Evolutionary conservation across 1,284 basidiomycete species (phyloP).

Genomic region (Cerrena zonata): DNA sequence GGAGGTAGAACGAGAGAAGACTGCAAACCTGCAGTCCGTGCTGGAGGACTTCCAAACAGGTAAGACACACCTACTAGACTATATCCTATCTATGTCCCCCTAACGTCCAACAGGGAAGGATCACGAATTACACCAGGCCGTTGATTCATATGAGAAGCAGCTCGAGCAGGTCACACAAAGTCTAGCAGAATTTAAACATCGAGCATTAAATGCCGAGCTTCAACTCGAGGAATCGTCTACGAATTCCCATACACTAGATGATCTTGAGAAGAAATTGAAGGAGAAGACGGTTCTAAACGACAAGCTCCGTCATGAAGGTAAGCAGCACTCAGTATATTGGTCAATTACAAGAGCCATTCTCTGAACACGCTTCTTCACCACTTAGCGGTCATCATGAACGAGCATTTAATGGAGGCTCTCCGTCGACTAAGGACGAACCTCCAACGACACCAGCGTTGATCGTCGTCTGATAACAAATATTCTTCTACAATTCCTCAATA

Average conservation of each 20-base stretch:
- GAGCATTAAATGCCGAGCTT: slow-evolving; percentile 81
- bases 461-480: slow-evolving; percentile 92
- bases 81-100: slow-evolving; percentile 7
- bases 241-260: slow-evolving; percentile 59
- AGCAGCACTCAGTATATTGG: too few relatives aligned
- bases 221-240: slow-evolving; percentile 70
- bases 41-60: slow-evolving; percentile 91
- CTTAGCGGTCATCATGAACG: slow-evolving; percentile 89
- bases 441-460: slow-evolving; percentile 87
- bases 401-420: slow-evolving; percentile 96
- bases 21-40: slow-evolving; percentile 83
- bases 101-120: slow-evolving; percentile 52
- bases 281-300: slow-evolving; percentile 90
- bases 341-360: too few relatives aligned
- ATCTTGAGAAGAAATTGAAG: slow-evolving; percentile 84
- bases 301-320: slow-evolving; percentile 92
- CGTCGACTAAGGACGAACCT: slow-evolving; percentile 81
- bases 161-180: slow-evolving; percentile 66
- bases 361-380: neutral
- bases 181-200: slow-evolving; percentile 79
- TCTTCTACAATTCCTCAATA: slow-evolving; percentile 85
- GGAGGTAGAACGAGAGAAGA: slow-evolving; percentile 69
- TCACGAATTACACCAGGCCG: slow-evolving; percentile 70
- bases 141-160: slow-evolving; percentile 77
- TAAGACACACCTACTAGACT: slow-evolving; percentile 39